Base-by-base conservation (phyloP, 176 grass and related monocot species). In the Aegilops longissima region DNA sequence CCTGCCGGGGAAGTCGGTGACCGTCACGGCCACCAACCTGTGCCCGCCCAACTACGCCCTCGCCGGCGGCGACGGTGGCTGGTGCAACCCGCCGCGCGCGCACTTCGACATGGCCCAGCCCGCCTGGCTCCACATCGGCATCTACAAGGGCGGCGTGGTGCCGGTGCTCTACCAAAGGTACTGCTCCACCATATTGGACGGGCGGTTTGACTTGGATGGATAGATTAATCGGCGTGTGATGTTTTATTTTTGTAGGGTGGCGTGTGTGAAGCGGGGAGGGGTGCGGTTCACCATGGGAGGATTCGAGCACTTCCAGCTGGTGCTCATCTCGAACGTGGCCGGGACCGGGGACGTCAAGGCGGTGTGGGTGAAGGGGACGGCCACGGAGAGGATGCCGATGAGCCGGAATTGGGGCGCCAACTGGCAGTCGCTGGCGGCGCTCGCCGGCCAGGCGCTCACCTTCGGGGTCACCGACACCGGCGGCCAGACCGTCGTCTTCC, bases 51-150 rank as follows among this genome's bases (percentile, higher is more conserved):
- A 97, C 89, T 79, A 81, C 76, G 82, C 38, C 4, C 34, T 89
- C 73, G 49, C 87, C 35, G 80, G 86, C 45, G 11, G 86, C 73
- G 45, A 90, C 4, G 95, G 90, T 27, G 90, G 90, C 40, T 97
- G 95, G 95, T 97, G 95, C 92, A 93, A 93, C 83, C 90, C 90
- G 7, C 92, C 94, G 4, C 89, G 90, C 25, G 77, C 79, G 25
- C 94, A 97, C 74, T 94, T 97, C 78, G 94, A 97, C 81, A 80
- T 94, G 90, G 83, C 92, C 1, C 91, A 88, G 90, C 95, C 90
- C 0, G 71, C 88, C 5, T 97, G 87, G 82, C 76, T 94, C 82
- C 44, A 69, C 27, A 80, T 97, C 39, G 95, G 78, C 76, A 17
- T 83, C 80, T 89, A 88, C 81, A 85, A 84, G 44, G 85, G 81